Evolutionary conservation across 2,329 filamentous ascomycete species (phyloP).

Genomic region (Phaeosphaeriaceae sp.): DNA sequence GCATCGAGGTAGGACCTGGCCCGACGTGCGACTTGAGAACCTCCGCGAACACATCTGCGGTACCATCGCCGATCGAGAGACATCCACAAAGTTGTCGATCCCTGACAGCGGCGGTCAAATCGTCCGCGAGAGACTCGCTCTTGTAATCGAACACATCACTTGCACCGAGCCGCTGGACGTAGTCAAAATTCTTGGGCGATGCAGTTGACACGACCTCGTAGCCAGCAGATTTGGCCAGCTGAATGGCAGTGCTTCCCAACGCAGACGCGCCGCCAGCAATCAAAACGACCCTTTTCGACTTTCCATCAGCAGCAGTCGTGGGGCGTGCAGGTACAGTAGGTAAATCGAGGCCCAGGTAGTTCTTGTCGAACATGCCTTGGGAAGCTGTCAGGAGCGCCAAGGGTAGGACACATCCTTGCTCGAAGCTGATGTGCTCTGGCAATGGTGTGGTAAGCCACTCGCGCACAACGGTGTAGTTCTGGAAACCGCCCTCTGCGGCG

Average conservation of each 20-base stretch:
- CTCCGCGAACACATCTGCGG: constrained; percentile 13
- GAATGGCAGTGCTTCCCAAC: constrained; percentile 57
- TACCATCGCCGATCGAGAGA: constrained; percentile 38
- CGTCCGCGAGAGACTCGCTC: constrained; percentile 33
- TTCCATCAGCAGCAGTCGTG: too few relatives aligned
- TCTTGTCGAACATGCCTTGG: constrained; percentile 16
- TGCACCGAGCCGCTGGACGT: constrained; percentile 56
- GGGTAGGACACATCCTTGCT: constrained; percentile 44
- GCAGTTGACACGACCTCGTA: constrained; percentile 54
- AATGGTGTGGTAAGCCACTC: constrained; percentile 55
- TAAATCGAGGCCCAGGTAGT: constrained; percentile 13
- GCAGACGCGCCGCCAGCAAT: constrained; percentile 57
- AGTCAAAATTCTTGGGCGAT: constrained; percentile 55
- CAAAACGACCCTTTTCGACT: constrained; percentile 47
- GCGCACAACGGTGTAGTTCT: constrained; percentile 58
- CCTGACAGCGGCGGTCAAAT: constrained; percentile 45
- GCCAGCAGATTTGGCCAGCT: constrained; percentile 55
- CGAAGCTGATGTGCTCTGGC: constrained; percentile 50
- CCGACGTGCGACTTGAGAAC: not conserved
- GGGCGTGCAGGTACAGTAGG: constrained; percentile 49
- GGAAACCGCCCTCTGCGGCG: constrained; percentile 41
- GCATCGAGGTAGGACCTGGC: too few relatives aligned
- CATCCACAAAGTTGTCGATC: constrained; percentile 44
- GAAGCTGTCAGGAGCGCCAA: constrained; percentile 19
- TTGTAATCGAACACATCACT: constrained; percentile 58